Evolutionary conservation across 139 green algal species (phyloP).

Genomic region (Dunaliella primolecta): DNA sequence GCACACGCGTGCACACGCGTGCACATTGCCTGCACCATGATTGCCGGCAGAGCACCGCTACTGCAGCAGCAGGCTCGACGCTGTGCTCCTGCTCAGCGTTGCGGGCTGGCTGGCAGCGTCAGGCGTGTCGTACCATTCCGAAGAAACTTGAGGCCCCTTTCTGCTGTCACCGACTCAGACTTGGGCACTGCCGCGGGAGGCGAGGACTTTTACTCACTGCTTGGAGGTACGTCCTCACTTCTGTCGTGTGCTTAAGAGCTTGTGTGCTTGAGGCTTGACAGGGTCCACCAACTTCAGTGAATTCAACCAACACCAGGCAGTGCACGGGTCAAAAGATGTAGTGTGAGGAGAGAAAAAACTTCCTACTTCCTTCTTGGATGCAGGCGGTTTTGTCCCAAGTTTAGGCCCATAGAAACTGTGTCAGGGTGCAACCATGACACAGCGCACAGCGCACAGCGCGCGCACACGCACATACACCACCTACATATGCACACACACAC

Average conservation of each 20-base stretch:
- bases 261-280: no score
- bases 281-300: no score
- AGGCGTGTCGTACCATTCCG: no score
- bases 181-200: not conserved
- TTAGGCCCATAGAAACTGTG: no score
- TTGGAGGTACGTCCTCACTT: slow-evolving; percentile 21
- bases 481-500: not conserved
- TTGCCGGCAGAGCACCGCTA: not conserved
- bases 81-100: not conserved
- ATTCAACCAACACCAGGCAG: no score
- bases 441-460: not conserved
- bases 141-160: no score
- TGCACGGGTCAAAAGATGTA: no score
- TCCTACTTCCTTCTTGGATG: not conserved
- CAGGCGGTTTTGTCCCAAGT: no score
- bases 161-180: no score
- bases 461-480: not conserved
- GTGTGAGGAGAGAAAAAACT: no score
- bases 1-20: not conserved
- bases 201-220: slow-evolving; percentile 48
- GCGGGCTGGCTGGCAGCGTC: not conserved
- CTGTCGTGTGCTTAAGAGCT: not conserved
- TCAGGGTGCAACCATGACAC: no score
- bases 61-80: not conserved
- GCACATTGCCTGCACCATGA: not conserved